Conservation (phyloP, 371 early-diverging fungal species). For the Nosema granulosis region DNA sequence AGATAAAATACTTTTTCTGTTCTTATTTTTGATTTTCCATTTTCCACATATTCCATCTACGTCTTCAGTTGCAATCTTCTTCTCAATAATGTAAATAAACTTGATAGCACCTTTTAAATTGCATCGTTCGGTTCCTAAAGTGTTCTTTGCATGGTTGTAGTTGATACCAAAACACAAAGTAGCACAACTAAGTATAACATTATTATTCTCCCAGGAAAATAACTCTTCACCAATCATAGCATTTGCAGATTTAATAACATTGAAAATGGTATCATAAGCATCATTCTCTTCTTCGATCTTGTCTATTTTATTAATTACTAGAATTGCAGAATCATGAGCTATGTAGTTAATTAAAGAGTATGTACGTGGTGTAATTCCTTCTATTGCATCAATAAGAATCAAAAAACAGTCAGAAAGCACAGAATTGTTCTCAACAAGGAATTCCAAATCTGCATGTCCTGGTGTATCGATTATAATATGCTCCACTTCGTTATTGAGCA, state of each 20-base stretch:
- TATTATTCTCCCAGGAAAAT: slow-evolving; percentile 64
- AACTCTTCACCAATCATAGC: slow-evolving; percentile 41
- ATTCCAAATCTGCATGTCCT: slow-evolving; percentile 97
- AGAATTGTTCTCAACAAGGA: slow-evolving; percentile 88
- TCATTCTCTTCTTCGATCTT: slow-evolving; percentile 65
- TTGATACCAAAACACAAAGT: slow-evolving; percentile 54
- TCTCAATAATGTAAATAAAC: slow-evolving; percentile 40
- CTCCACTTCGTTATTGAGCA: slow-evolving; percentile 71
- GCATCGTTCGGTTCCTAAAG: slow-evolving; percentile 24
- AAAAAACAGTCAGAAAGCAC: slow-evolving; percentile 89
- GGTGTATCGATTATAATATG: slow-evolving; percentile 88
- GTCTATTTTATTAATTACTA: slow-evolving; percentile 98
- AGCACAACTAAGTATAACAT: slow-evolving; percentile 58
- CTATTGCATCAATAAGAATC: slow-evolving; percentile 90
- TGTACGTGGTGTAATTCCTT: slow-evolving; percentile 75
- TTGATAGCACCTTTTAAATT: slow-evolving; percentile 43
- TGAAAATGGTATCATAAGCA: background rate
- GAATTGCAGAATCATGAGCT: slow-evolving; percentile 77
- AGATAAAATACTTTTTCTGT: slow-evolving; percentile 47
- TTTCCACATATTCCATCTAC: slow-evolving; percentile 34
- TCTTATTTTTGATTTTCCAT: slow-evolving; percentile 32
- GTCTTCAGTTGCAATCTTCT: slow-evolving; percentile 46
- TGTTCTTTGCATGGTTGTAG: slow-evolving; percentile 23
- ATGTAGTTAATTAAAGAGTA: slow-evolving; percentile 56
- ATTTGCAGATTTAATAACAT: slow-evolving; percentile 43